phyloP scores from a whole-genome alignment of 129 eudicot species.

The Gnaphalium uliginosum region DNA sequence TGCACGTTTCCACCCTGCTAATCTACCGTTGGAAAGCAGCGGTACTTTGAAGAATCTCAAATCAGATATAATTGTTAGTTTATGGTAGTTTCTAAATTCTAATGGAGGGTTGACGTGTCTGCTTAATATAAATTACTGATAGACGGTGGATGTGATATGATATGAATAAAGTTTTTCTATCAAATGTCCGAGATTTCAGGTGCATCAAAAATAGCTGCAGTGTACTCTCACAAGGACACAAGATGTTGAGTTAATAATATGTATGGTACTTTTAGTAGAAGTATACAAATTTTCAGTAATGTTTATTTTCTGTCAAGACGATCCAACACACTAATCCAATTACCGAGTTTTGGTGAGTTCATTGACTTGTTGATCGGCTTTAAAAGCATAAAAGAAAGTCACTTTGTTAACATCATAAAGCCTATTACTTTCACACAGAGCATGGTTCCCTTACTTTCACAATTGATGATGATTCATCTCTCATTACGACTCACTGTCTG shows the following conservation, averaged over 20 bases:
- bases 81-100: too few relatives aligned
- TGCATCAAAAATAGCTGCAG: not conserved
- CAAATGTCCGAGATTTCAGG: not conserved
- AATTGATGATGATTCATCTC: constrained; percentile 7
- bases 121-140: too few relatives aligned
- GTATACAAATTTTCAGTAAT: too few relatives aligned
- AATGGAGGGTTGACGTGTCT: not conserved
- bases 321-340: not conserved
- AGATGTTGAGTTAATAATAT: not conserved
- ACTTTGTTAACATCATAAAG: not conserved
- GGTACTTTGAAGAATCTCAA: not conserved
- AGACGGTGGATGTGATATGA: too few relatives aligned
- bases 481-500: not conserved
- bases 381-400: not conserved
- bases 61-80: not conserved
- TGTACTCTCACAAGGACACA: too few relatives aligned
- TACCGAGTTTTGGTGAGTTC: not conserved
- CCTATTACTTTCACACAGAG: constrained; percentile 11
- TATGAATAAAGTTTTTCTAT: too few relatives aligned
- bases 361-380: not conserved
- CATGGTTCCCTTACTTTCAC: not conserved
- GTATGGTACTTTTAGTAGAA: not conserved
- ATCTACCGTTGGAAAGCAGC: not conserved
- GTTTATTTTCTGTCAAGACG: too few relatives aligned
- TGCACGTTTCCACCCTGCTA: not conserved